These are phyloP conservation scores for Trichoderma simmonsii DNA, from an alignment of 2,329 filamentous ascomycete genomes.

Conservation along the genomic window DNA sequence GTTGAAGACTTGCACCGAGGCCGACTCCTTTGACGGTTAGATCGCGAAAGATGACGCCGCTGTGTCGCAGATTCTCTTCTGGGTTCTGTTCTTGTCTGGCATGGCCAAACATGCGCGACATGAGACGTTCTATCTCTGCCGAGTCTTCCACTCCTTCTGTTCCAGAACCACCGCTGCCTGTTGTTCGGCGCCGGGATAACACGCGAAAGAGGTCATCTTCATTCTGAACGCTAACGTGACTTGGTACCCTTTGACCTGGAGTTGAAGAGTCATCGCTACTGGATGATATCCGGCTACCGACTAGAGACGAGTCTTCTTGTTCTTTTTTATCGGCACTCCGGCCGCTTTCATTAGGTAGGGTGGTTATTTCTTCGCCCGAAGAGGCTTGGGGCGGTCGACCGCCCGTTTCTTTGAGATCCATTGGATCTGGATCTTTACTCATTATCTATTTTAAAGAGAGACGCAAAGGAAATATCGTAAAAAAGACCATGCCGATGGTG, in stretches of 20 bases:
- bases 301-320: neutral
- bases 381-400: neutral
- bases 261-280: neutral
- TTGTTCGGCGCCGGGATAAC: constrained; percentile 48
- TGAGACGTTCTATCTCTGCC: constrained; percentile 56
- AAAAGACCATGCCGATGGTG: neutral
- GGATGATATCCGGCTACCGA: neutral
- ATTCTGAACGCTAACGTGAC: constrained; percentile 28
- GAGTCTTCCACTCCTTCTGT: constrained; percentile 42
- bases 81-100: constrained; percentile 63
- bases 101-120: constrained; percentile 69
- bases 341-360: neutral
- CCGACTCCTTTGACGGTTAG: constrained; percentile 69
- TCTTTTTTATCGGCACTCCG: neutral
- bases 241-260: constrained; percentile 22
- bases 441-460: neutral
- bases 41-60: constrained; percentile 67
- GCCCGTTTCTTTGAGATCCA: neutral
- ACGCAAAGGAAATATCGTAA: neutral
- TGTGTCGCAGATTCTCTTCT: constrained; percentile 66
- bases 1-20: constrained; percentile 55
- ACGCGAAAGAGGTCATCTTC: constrained; percentile 53
- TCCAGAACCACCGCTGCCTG: constrained; percentile 25
- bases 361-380: neutral
- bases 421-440: neutral